Base-by-base conservation (phyloP, 2,329 filamentous ascomycete species). In the Keithomyces neogunnii region DNA sequence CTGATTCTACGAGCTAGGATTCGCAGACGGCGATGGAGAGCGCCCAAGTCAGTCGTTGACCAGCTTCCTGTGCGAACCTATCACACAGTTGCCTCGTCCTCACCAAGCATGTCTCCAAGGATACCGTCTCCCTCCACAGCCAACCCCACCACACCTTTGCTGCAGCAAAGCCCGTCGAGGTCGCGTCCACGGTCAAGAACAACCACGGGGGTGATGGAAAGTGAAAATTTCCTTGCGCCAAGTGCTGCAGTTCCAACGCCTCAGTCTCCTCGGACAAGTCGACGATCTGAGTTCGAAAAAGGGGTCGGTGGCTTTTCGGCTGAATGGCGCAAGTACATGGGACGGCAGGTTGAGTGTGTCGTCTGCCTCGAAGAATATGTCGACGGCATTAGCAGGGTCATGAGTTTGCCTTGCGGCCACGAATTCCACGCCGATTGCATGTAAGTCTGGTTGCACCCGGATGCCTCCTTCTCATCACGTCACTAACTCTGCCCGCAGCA, bases 391-490 rank as follows among this genome's bases (percentile, higher is more conserved):
- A 96, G 90, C 66, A 82, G 84, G 62, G 92, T 99, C 39, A 99
- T 99, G 93, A 95, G 90, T 64, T 72, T 99, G 53, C 93, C 93
- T 7, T 99, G 93, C 69, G 93, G 93, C 36, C 93, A 99, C 66
- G 93, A 99, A 63, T 99, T 97, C 69, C 93, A 99, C 68, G 92
- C 78, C 31, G 90, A 95, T 65, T 99, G 93, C 90, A 97, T 99
- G 90, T 95, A 73, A 85, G 90, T 86, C 49, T 51, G 7, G 19
- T 6, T 30, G 8, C 19, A 5, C 28, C 33, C 26, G 26, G 11
- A 13, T 10, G 4, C 5, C 26, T 44, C 28, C 5, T 30, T 26
- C 28, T 4, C 28, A 30, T 30, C 6, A 30, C 11, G 19, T 11
- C 10, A 28, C 50, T 53, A 45, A 53, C 51, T 3, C 30, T 11